Conservation (phyloP, 2,329 filamentous ascomycete species). For the Penicillium capsulatum region DNA sequence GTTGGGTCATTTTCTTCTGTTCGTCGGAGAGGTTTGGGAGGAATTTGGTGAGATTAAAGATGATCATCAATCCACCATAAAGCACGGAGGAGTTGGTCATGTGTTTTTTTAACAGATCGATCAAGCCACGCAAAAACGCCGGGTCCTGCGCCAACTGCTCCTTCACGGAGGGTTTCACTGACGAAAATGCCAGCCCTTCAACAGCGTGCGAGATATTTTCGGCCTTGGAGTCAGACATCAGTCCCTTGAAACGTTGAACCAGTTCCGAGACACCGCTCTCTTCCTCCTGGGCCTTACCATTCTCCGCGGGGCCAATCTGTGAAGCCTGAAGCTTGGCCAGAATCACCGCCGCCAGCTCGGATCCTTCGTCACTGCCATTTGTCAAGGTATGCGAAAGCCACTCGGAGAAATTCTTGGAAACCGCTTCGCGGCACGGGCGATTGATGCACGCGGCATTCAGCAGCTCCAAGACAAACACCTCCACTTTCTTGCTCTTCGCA, state of each 20-base stretch:
- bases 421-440: constrained; percentile 72
- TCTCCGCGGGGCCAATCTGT: constrained; percentile 31
- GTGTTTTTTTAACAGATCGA: constrained; percentile 47
- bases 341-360: constrained; percentile 63
- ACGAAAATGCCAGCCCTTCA: constrained; percentile 89
- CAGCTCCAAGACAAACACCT: constrained; percentile 81
- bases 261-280: constrained; percentile 51
- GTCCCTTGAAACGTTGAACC: constrained; percentile 52
- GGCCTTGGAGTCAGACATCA: constrained; percentile 40
- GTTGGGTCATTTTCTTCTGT: constrained; percentile 82
- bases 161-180: constrained; percentile 78
- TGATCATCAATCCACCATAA: constrained; percentile 81
- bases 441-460: constrained; percentile 90
- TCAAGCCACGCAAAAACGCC: constrained; percentile 64
- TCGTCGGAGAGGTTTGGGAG: constrained; percentile 76
- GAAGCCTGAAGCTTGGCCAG: constrained; percentile 59
- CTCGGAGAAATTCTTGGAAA: constrained; percentile 76
- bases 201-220: constrained; percentile 69
- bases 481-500: constrained; percentile 79
- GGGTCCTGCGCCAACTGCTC: constrained; percentile 69
- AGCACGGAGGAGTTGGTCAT: constrained; percentile 65
- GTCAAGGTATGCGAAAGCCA: constrained; percentile 84
- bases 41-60: constrained; percentile 80
- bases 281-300: constrained; percentile 32
- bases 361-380: constrained; percentile 58